A percentile compares a stretch with the other conserved stretches of the same genome.
Conservation (phyloP, 805 yeast genomes). For the Metschnikowia bowlesiae region DNA sequence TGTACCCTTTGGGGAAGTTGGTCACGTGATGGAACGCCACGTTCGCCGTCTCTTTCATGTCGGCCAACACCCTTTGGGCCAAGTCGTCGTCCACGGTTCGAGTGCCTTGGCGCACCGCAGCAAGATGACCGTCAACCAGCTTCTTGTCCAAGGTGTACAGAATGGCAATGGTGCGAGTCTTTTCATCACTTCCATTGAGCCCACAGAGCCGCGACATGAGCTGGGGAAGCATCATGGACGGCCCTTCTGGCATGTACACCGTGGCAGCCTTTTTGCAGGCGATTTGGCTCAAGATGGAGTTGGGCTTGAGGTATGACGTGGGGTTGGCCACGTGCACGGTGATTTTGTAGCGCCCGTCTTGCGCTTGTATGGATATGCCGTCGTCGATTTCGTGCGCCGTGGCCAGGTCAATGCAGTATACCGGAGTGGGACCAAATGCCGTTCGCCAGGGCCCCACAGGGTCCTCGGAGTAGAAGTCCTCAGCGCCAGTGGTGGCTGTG, state of each 20-base stretch:
- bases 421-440: conserved; percentile 44
- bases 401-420: conserved; percentile 79
- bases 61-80: conserved; percentile 11
- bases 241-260: conserved; percentile 64
- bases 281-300: conserved; percentile 41
- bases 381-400: conserved; percentile 91
- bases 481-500: neutral
- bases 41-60: conserved; percentile 16
- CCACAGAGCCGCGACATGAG: conserved; percentile 49
- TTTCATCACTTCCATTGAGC: conserved; percentile 36
- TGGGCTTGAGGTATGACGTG: conserved; percentile 52
- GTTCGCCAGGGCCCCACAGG: conserved; percentile 29
- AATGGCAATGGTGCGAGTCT: conserved; percentile 43
- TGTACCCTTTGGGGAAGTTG: conserved; percentile 38
- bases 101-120: neutral
- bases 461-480: conserved; percentile 24
- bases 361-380: conserved; percentile 62
- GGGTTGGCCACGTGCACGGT: conserved; percentile 88
- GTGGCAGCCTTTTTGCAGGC: conserved; percentile 65
- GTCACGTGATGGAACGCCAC: conserved; percentile 23
- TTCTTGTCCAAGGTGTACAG: conserved; percentile 24
- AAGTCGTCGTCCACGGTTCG: conserved; percentile 3
- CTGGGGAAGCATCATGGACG: conserved; percentile 67
- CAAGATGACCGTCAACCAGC: conserved; percentile 19
- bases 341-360: conserved; percentile 34